Percentiles rank a stretch among this genome's conserved stretches.
These are phyloP conservation scores for Stereum hirsutum DNA, from an alignment of 1,284 basidiomycete genomes.

Conservation along the genomic window DNA sequence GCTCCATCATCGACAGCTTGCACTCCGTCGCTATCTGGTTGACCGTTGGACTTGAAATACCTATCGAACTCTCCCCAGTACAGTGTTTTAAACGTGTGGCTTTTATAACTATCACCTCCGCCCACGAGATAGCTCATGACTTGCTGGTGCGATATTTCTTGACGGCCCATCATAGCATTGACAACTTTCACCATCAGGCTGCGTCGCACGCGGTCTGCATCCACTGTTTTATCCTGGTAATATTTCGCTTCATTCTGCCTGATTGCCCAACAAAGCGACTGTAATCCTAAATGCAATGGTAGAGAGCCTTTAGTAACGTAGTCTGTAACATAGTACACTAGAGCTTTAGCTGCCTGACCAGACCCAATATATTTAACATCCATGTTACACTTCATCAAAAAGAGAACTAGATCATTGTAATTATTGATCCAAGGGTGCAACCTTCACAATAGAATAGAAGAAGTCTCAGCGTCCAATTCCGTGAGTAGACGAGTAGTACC, in stretches of 20 bases:
- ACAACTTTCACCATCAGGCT: slow-evolving; percentile 1
- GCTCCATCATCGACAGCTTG: no score
- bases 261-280: slow-evolving; percentile 15
- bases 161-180: slow-evolving; percentile 1
- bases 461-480: slow-evolving; percentile 3
- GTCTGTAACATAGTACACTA: slow-evolving; percentile 21
- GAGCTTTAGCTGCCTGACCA: slow-evolving; percentile 18
- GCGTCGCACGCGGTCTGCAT: neutral
- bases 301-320: slow-evolving; percentile 20
- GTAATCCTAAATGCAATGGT: slow-evolving; percentile 12
- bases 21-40: no score
- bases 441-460: slow-evolving; percentile 4
- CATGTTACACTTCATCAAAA: slow-evolving; percentile 16
- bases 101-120: slow-evolving; percentile 3
- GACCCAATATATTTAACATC: slow-evolving; percentile 14
- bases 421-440: slow-evolving; percentile 9
- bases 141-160: slow-evolving; percentile 7
- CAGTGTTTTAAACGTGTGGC: no score
- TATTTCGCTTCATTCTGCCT: slow-evolving; percentile 5
- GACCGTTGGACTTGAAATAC: no score
- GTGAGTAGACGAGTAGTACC: neutral
- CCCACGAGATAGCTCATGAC: slow-evolving; percentile 8
- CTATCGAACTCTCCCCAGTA: no score
- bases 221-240: neutral
- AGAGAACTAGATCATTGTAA: slow-evolving; percentile 8